Conservation (phyloP, 306 rosid species). For the Senna siamea region DNA sequence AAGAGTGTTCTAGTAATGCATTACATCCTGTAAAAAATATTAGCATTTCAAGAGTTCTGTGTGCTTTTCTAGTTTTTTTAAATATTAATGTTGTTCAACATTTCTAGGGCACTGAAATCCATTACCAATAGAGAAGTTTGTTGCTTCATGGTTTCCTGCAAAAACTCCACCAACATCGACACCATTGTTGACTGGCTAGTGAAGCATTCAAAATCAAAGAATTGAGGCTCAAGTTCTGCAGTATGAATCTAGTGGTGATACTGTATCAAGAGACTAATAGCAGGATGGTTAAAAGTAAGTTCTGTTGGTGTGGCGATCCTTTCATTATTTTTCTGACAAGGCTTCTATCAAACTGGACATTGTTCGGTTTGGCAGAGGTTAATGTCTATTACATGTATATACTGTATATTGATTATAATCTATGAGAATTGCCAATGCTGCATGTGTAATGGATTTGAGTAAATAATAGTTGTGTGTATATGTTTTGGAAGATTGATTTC, state of each 20-base stretch:
- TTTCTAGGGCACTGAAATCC: conserved; percentile 65
- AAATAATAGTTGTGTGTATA: conserved; percentile 8
- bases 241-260: conserved; percentile 13
- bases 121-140: conserved; percentile 65
- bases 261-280: too few species aligned
- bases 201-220: conserved; percentile 69
- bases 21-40: conserved; percentile 10
- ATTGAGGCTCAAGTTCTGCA: conserved; percentile 44
- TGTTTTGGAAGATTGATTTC: conserved; percentile 19
- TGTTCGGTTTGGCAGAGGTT: conserved; percentile 28
- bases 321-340: conserved; percentile 22
- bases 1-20: background rate
- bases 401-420: conserved; percentile 24
- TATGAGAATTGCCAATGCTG: conserved; percentile 23
- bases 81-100: conserved; percentile 24
- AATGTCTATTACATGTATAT: background rate
- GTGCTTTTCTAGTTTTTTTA: background rate
- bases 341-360: conserved; percentile 24
- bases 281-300: conserved; percentile 9
- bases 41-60: conserved; percentile 5
- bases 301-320: conserved; percentile 18
- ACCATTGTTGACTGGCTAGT: conserved; percentile 67
- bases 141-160: conserved; percentile 78
- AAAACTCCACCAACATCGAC: conserved; percentile 70
- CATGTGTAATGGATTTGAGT: conserved; percentile 22